phyloP scores from a whole-genome alignment of 495 filamentous ascomycete species.

The Penicillium alfredii region DNA sequence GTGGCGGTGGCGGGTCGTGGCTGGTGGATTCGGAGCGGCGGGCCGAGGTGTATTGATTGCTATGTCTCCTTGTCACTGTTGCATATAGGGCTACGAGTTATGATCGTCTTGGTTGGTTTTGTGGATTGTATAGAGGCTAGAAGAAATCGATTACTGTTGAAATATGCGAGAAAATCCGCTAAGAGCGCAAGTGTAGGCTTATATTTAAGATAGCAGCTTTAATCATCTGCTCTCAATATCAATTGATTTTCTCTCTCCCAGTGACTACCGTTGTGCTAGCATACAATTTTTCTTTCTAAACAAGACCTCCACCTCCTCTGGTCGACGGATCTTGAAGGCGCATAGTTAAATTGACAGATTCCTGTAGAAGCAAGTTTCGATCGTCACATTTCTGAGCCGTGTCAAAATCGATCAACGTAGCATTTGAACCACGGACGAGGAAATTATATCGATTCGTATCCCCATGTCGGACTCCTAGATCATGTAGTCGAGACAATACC shows the following conservation, averaged over 20 bases:
- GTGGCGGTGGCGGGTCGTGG: slow-evolving; percentile 56
- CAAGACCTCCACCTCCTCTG: slow-evolving; percentile 8
- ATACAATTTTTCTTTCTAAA: too few relatives aligned
- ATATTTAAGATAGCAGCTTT: too few relatives aligned
- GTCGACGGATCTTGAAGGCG: slow-evolving; percentile 4
- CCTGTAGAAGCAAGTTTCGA: slow-evolving; percentile 4
- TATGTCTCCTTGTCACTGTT: neutral
- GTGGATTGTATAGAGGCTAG: too few relatives aligned
- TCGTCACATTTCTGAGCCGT: slow-evolving; percentile 8
- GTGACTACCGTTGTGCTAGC: too few relatives aligned
- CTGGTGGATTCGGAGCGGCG: slow-evolving; percentile 51
- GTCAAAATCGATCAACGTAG: slow-evolving; percentile 34
- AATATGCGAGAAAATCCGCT: too few relatives aligned
- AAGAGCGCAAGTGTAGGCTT: too few relatives aligned
- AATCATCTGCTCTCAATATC: too few relatives aligned
- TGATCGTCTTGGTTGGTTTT: too few relatives aligned
- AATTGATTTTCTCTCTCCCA: too few relatives aligned
- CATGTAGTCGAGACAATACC: slow-evolving; percentile 28
- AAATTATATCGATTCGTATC: slow-evolving; percentile 45
- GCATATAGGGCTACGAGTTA: neutral
- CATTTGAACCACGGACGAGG: slow-evolving; percentile 25
- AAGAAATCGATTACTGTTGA: too few relatives aligned
- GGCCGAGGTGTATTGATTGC: slow-evolving; percentile 15
- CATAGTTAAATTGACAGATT: slow-evolving; percentile 3
- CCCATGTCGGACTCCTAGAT: slow-evolving; percentile 34